These are phyloP conservation scores for Cytospora chrysosperma DNA, from an alignment of 2,329 filamentous ascomycete species.

Conservation along the genomic window DNA sequence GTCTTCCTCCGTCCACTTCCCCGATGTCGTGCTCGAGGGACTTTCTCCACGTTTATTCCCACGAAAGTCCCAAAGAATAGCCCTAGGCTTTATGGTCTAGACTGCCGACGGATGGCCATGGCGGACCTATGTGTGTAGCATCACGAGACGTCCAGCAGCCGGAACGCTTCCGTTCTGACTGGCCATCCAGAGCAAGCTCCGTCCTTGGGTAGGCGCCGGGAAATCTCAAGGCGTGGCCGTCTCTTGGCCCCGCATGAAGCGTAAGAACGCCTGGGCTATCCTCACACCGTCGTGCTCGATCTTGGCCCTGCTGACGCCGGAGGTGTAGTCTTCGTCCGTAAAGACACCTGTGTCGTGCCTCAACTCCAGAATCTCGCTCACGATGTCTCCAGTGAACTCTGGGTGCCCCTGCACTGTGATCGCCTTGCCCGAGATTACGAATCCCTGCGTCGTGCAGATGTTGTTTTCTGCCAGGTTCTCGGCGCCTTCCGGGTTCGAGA, in stretches of 20 bases:
- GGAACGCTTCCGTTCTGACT: slow-evolving; percentile 23
- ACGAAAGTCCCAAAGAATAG: neutral
- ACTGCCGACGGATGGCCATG: slow-evolving; percentile 48
- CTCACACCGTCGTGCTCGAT: slow-evolving; percentile 76
- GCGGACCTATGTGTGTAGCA: slow-evolving; percentile 63
- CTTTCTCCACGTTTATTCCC: neutral
- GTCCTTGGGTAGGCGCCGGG: neutral
- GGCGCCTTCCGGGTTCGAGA: slow-evolving; percentile 59
- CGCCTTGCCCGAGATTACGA: slow-evolving; percentile 65
- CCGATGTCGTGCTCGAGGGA: neutral
- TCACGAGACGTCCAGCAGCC: slow-evolving; percentile 42
- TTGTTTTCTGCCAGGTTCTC: slow-evolving; percentile 64
- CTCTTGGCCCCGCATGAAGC: slow-evolving; percentile 60
- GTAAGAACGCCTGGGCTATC: slow-evolving; percentile 72
- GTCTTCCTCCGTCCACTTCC: neutral
- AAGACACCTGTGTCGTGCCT: slow-evolving; percentile 69
- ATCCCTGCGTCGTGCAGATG: slow-evolving; percentile 73
- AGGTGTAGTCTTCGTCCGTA: slow-evolving; percentile 64
- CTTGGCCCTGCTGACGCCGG: slow-evolving; percentile 64
- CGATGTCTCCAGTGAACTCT: slow-evolving; percentile 73
- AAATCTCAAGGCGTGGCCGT: slow-evolving; percentile 1
- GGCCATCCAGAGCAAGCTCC: neutral
- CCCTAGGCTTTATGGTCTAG: neutral
- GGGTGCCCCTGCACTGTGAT: slow-evolving; percentile 86
- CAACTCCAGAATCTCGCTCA: slow-evolving; percentile 64